phyloP scores from a whole-genome alignment of 805 yeast genomes.

The Nakazawaea wickerhamii region DNA sequence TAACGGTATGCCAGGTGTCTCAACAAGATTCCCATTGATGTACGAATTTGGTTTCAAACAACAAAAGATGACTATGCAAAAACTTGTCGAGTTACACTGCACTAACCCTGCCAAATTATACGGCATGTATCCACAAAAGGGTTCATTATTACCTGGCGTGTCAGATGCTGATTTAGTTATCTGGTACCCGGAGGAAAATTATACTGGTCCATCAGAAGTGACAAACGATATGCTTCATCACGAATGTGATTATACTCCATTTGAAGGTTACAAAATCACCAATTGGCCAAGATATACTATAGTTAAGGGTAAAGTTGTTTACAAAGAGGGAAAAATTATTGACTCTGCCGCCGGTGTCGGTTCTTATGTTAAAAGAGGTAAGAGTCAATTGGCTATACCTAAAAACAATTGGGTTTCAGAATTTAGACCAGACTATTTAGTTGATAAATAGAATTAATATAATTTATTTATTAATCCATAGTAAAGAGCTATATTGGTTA shows the following conservation, averaged over 20 bases:
- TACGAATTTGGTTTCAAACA: constrained; percentile 15
- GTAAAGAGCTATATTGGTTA: background rate
- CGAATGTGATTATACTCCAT: constrained; percentile 18
- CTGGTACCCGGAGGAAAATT: constrained; percentile 17
- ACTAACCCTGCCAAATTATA: constrained; percentile 14
- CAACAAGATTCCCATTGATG: constrained; percentile 17
- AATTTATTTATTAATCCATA: background rate
- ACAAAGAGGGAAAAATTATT: constrained; percentile 12
- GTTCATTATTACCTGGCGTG: constrained; percentile 15
- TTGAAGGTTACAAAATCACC: constrained; percentile 16
- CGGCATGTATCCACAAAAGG: constrained; percentile 13
- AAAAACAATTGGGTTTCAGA: constrained; percentile 13
- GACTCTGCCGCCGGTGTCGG: constrained; percentile 8
- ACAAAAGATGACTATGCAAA: constrained; percentile 13
- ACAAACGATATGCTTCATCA: constrained; percentile 15
- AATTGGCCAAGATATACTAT: constrained; percentile 20
- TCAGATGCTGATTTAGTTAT: constrained; percentile 19
- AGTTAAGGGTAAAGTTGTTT: constrained; percentile 16
- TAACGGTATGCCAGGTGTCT: constrained; percentile 20
- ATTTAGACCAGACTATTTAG: constrained; percentile 11
- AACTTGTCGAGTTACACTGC: constrained; percentile 12
- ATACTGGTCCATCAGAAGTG: constrained; percentile 11
- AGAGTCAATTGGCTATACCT: constrained; percentile 11
- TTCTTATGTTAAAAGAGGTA: constrained; percentile 9
- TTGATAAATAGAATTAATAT: background rate